Evolutionary conservation across 2,329 filamentous ascomycete genomes (phyloP), one percentile per base, ranked within the genome.

Genomic region (Fusarium armeniacum): DNA sequence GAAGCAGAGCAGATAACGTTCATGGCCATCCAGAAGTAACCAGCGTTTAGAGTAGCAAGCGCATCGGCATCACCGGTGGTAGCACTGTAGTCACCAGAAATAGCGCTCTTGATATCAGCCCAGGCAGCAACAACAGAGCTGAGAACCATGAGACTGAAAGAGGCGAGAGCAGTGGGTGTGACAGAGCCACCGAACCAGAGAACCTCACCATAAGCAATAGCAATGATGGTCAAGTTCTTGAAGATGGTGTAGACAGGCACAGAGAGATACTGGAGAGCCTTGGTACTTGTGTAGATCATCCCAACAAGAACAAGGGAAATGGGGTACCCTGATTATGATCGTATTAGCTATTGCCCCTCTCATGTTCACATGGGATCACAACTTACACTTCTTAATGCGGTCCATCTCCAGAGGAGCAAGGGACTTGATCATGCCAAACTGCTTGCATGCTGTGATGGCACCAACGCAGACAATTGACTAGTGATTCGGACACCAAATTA

Each of bases 201-300:
- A 30, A 98, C 95, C 83, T 99, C 96, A 73, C 96, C 96, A 76
- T 99, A 99, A 58, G 96, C 96, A 77, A 98, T 98, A 72, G 98
- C 89, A 77, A 98, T 98, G 81, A 97, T 99, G 70, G 96, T 98
- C 84, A 99, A 82, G 84, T 99, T 99, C 88, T 99, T 99, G 88
- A 99, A 99, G 79, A 99, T 99, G 61, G 96, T 99, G 84, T 99
- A 99, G 35, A 99, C 96, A 33, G 96, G 96, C 62, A 99, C 97
- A 32, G 94, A 98, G 68, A 99, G 91, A 82, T 90, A 98, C 82
- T 98, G 94, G 46, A 99, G 89, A 24, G 96, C 94, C 85, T 98
- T 98, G 77, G 93, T 96, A 77, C 93, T 91, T 57, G 96, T 98
- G 83, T 98, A 99, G 82, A 99, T 98, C 96, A 98, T 99, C 79